Evolutionary conservation across 345 rosid species (phyloP).

Genomic region (Heritiera fomes): DNA sequence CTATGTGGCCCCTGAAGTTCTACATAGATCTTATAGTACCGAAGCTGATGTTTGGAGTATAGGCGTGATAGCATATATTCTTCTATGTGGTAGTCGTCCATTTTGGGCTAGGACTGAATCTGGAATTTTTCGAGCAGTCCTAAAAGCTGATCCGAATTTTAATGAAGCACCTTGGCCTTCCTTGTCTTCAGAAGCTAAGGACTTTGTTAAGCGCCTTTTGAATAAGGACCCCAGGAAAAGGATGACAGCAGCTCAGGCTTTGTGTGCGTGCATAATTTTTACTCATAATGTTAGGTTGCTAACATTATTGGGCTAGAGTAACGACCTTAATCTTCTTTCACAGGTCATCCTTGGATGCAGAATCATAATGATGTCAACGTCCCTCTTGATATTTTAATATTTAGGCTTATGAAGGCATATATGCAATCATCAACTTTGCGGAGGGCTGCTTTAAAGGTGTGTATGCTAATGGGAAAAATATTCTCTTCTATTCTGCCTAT

Average conservation of each 20-base stretch:
- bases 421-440: slow-evolving; percentile 86
- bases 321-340: slow-evolving; percentile 19
- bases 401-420: slow-evolving; percentile 75
- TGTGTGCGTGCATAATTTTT: slow-evolving; percentile 54
- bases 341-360: slow-evolving; percentile 96
- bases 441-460: slow-evolving; percentile 89
- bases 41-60: slow-evolving; percentile 99
- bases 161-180: slow-evolving; percentile 92
- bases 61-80: slow-evolving; percentile 96
- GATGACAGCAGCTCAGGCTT: slow-evolving; percentile 94
- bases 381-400: slow-evolving; percentile 74
- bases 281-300: slow-evolving; percentile 23
- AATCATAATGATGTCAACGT: slow-evolving; percentile 47
- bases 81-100: slow-evolving; percentile 94
- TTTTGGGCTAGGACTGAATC: slow-evolving; percentile 99
- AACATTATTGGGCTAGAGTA: slow-evolving; percentile 17
- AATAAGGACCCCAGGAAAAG: slow-evolving; percentile 89
- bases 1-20: slow-evolving; percentile 98
- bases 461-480: slow-evolving; percentile 11
- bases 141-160: slow-evolving; percentile 89
- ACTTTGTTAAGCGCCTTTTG: slow-evolving; percentile 76
- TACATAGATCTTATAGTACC: slow-evolving; percentile 83
- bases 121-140: slow-evolving; percentile 84
- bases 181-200: slow-evolving; percentile 79
- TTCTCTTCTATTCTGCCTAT: not conserved